Evolutionary conservation across 177 flowering plant species (phyloP), one percentile per base, ranked within the genome.

Genomic region (Tripterygium wilfordii): DNA sequence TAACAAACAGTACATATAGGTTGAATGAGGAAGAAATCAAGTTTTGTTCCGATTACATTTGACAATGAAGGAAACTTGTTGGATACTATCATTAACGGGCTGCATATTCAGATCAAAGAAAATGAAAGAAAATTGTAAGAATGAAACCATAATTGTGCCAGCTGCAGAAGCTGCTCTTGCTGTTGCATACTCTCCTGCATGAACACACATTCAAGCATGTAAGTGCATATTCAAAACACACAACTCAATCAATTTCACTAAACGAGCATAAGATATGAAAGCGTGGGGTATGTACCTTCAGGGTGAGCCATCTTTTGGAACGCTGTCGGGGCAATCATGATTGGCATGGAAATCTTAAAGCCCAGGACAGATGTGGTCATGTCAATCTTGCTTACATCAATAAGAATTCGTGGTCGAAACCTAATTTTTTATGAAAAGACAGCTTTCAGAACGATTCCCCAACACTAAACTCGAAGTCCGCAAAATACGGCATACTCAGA

Each of bases 291-390:
- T 32, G 31, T 73, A 89, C 95, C 95, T 27, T 90, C 85, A 58
- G 96, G 87, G 54, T 87, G 97, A 52, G 97, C 97, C 94, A 87
- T 82, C 57, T 87, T 90, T 65, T 90, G 97, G 75, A 84, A 66
- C 37, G 96, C 94, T 20, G 85, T 80, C 8, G 96, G 97, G 51
- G 96, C 88, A 73, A 90, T 61, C 97, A 90, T 84, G 57, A 90
- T 90, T 2, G 97, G 96, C 88, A 85, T 85, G 10, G 91, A 82
- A 27, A 90, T 72, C 29, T 83, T 83, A 68, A 61, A 79, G 13
- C 94, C 97, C 73, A 87, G 61, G 7, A 87, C 73, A 48, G 72
- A 82, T 51, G 96, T 75, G 12, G 72, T 57, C 72, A 73, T 67
- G 65, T 90, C 88, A 38, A 89, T 82, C 60, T 64, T 72, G 71